A percentile compares a stretch with the other conserved stretches of the same genome.
These are phyloP conservation scores for Ehretia macrophylla DNA, from an alignment of 257 asterid species.

Conservation along the genomic window DNA sequence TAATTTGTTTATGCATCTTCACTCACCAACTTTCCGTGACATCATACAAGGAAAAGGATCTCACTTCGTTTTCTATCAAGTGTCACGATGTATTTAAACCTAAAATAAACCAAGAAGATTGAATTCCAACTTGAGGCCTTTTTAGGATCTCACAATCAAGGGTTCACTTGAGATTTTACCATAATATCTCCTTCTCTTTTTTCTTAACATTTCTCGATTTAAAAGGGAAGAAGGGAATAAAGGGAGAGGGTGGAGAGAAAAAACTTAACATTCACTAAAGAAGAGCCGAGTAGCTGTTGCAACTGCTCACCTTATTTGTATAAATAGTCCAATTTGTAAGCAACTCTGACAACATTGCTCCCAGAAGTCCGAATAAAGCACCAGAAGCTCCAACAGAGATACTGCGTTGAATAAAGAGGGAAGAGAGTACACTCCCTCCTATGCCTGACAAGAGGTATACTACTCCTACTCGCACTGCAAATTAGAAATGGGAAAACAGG, in stretches of 20 bases:
- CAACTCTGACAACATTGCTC: conserved; percentile 92
- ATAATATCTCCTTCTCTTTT: background rate
- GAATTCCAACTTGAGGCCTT: too few relatives aligned
- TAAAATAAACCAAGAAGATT: too few relatives aligned
- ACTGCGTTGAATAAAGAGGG: conserved; percentile 67
- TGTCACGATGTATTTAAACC: too few relatives aligned
- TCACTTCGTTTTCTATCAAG: background rate
- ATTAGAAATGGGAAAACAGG: conserved; percentile 13
- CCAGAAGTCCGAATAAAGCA: conserved; percentile 96
- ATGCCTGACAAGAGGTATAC: conserved; percentile 77
- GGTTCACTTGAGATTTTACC: background rate
- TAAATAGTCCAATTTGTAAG: conserved; percentile 96
- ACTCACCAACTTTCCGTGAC: too few relatives aligned
- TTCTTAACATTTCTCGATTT: background rate
- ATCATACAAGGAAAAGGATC: background rate
- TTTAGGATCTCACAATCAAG: background rate
- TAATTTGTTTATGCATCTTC: too few relatives aligned
- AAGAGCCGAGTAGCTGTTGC: background rate
- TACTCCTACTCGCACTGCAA: conserved; percentile 73
- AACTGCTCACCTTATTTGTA: conserved; percentile 67
- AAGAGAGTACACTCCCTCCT: conserved; percentile 83
- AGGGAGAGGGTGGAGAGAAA: background rate
- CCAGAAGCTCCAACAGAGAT: conserved; percentile 99
- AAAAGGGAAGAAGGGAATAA: background rate
- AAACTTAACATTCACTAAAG: background rate